phyloP scores from a whole-genome alignment of 2,329 filamentous ascomycete genomes.

The Apiospora sp. region DNA sequence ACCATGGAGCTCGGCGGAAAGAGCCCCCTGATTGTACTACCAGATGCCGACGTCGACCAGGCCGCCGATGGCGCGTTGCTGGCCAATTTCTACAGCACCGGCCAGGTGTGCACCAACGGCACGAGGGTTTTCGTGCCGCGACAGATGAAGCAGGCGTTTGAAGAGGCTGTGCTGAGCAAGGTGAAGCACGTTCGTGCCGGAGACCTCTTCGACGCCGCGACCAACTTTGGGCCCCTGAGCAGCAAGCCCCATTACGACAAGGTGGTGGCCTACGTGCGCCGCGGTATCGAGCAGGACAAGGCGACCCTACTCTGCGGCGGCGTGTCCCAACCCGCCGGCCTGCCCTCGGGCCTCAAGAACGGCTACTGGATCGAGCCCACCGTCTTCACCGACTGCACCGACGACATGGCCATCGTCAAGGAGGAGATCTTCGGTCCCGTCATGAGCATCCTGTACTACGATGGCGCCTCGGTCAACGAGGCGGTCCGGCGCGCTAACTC shows the following conservation, averaged over 20 bases:
- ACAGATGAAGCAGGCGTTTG: slow-evolving; percentile 71
- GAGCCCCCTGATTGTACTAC: slow-evolving; percentile 80
- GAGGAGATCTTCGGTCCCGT: slow-evolving; percentile 94
- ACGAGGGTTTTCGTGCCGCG: slow-evolving; percentile 85
- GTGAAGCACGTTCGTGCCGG: slow-evolving; percentile 76
- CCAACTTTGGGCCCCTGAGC: slow-evolving; percentile 87
- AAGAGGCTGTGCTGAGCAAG: slow-evolving; percentile 73
- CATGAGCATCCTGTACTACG: slow-evolving; percentile 81
- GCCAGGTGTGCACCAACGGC: slow-evolving; percentile 93
- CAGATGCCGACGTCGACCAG: slow-evolving; percentile 78
- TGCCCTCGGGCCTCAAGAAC: slow-evolving; percentile 57
- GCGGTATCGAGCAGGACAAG: slow-evolving; percentile 76
- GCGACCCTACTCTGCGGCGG: slow-evolving; percentile 81
- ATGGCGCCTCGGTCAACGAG: slow-evolving; percentile 65
- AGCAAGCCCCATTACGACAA: slow-evolving; percentile 79
- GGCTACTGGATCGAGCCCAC: slow-evolving; percentile 90
- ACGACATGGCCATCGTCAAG: slow-evolving; percentile 78
- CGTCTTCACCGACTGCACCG: slow-evolving; percentile 85
- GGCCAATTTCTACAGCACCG: slow-evolving; percentile 91
- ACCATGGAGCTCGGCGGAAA: slow-evolving; percentile 94
- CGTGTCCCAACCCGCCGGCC: slow-evolving; percentile 59
- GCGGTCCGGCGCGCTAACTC: slow-evolving; percentile 77
- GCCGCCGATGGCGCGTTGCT: slow-evolving; percentile 93
- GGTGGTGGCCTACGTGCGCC: slow-evolving; percentile 77
- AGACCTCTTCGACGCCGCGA: slow-evolving; percentile 72